Conservation (phyloP, 169 alveolate genomes). For the Plasmodium gaboni region DNA sequence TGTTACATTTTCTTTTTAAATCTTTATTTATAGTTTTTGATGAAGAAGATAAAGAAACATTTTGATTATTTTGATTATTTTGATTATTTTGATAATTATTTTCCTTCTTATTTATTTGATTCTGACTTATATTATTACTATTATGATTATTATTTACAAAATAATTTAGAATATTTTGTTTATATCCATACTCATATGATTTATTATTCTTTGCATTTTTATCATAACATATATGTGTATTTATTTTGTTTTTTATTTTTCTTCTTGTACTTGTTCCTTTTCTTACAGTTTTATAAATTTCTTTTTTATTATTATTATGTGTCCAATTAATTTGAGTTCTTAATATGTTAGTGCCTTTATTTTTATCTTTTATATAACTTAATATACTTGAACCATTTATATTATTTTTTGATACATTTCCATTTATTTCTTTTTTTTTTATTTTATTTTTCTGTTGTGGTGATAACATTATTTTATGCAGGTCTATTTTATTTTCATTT, state of each 20-base stretch:
- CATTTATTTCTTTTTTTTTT: background rate
- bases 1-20: background rate
- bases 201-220: background rate
- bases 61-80: background rate
- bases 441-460: background rate
- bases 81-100: background rate
- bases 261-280: background rate
- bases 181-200: background rate
- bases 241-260: background rate
- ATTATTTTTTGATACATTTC: background rate
- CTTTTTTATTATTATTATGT: background rate
- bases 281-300: background rate
- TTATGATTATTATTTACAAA: background rate
- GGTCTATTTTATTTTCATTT: background rate
- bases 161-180: background rate
- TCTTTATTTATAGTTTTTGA: background rate
- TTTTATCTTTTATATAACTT: too few relatives aligned
- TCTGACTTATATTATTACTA: too few relatives aligned
- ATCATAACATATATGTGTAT: background rate
- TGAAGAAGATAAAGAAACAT: conserved; percentile 10
- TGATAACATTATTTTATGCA: background rate
- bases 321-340: too few relatives aligned
- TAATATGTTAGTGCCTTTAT: too few relatives aligned
- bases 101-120: background rate
- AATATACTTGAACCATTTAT: too few relatives aligned